phyloP scores from a whole-genome alignment of 225 moss, liverwort and hornwort genomes.

The Ulota crispa region DNA sequence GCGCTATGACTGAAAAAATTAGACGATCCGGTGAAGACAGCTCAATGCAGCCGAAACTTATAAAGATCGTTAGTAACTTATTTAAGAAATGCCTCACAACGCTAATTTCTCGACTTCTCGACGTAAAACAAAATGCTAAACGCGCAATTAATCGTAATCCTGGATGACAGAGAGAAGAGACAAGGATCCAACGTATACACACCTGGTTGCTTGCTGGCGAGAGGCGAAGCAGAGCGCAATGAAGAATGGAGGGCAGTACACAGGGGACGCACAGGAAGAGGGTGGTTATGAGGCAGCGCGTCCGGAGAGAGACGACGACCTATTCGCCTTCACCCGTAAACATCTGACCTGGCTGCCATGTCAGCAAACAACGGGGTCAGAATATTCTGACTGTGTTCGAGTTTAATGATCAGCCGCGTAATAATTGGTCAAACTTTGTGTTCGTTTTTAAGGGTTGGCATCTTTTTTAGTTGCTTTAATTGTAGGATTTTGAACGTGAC shows the following conservation, averaged over 20 bases:
- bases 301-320: constrained; percentile 22
- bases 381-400: not conserved
- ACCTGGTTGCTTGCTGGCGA: constrained; percentile 40
- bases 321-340: not conserved
- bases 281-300: constrained; percentile 20
- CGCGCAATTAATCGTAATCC: not conserved
- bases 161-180: not conserved
- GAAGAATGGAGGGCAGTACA: constrained; percentile 19
- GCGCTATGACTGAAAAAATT: not conserved
- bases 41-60: not conserved
- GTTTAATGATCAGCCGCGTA: constrained; percentile 9
- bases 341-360: constrained; percentile 21
- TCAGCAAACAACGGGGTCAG: not conserved
- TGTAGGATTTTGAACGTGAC: too few relatives aligned
- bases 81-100: not conserved
- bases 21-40: not conserved
- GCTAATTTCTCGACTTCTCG: not conserved
- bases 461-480: too few relatives aligned
- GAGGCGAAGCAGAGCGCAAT: constrained; percentile 25
- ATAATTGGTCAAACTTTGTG: too few relatives aligned
- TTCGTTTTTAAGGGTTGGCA: too few relatives aligned
- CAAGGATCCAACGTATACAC: not conserved
- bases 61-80: not conserved
- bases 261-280: not conserved
- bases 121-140: not conserved